These are phyloP conservation scores for Elsinoe fawcettii DNA, from an alignment of 2,329 filamentous ascomycete species.

Conservation along the genomic window DNA sequence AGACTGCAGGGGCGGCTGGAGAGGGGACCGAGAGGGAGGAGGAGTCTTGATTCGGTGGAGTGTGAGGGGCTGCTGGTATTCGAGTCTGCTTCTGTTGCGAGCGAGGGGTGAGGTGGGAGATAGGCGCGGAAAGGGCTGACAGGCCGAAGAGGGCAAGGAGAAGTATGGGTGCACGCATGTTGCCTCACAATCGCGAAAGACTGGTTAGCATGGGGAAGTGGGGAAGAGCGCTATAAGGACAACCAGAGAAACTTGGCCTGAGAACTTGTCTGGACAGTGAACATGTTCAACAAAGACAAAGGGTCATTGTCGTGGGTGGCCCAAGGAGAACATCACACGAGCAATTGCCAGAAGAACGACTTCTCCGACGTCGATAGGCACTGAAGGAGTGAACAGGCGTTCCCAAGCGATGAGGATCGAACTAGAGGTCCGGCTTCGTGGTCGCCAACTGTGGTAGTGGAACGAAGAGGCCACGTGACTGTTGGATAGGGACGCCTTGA, in stretches of 20 bases:
- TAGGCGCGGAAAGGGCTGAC: neutral
- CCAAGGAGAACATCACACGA: too few species aligned
- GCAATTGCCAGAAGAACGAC: too few species aligned
- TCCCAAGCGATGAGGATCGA: too few species aligned
- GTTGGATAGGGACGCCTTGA: too few species aligned
- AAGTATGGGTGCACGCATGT: neutral
- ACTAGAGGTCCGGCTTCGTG: too few species aligned
- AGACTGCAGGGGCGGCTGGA: neutral
- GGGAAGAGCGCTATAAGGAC: neutral
- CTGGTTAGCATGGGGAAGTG: neutral
- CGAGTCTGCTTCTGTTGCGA: neutral
- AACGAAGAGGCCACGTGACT: too few species aligned
- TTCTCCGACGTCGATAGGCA: too few species aligned
- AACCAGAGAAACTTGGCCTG: neutral
- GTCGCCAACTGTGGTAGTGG: too few species aligned
- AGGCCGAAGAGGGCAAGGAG: neutral
- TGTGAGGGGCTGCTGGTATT: neutral
- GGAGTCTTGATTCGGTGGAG: neutral
- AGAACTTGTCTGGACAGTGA: neutral
- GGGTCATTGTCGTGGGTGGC: too few species aligned
- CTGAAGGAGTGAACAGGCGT: too few species aligned
- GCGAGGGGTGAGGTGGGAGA: neutral
- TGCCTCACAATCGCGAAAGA: neutral
- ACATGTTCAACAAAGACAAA: neutral
- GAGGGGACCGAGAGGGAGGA: neutral